Percentiles rank a stretch among this genome's conserved stretches.
phyloP scores from a whole-genome alignment of 2,329 filamentous ascomycete genomes.

The Fusarium virguliforme region DNA sequence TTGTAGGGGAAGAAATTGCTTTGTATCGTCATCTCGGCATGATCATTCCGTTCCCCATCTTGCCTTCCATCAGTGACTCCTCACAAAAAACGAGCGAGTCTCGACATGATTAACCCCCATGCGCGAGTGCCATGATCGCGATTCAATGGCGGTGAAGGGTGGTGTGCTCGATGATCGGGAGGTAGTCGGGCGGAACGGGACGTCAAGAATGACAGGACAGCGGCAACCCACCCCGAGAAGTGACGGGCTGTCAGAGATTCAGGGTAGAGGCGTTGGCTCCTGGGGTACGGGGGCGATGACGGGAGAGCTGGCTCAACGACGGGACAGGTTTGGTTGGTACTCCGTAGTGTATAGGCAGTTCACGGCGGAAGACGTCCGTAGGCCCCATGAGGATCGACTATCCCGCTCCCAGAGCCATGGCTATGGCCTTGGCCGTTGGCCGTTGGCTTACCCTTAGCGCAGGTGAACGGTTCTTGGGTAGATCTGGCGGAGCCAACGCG shows the following conservation, averaged over 20 bases:
- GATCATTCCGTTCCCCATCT: slow-evolving; percentile 10
- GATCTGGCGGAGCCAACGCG: slow-evolving; percentile 6
- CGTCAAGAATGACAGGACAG: slow-evolving; percentile 3
- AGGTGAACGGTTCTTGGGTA: slow-evolving; percentile 14
- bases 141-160: slow-evolving; percentile 39
- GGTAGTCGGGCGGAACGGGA: slow-evolving; percentile 20
- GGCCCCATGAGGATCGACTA: slow-evolving; percentile 1
- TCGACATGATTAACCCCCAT: slow-evolving; percentile 19
- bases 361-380: background rate
- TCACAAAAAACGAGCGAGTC: slow-evolving; percentile 13
- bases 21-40: slow-evolving; percentile 33
- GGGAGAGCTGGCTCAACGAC: background rate
- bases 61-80: slow-evolving; percentile 18
- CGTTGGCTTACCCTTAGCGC: slow-evolving; percentile 19
- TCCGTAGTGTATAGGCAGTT: background rate
- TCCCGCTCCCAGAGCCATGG: slow-evolving; percentile 18
- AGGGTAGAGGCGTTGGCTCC: slow-evolving; percentile 2
- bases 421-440: slow-evolving; percentile 18
- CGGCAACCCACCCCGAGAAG: slow-evolving; percentile 7
- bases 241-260: slow-evolving; percentile 7
- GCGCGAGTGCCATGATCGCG: slow-evolving; percentile 5
- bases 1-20: slow-evolving; percentile 30
- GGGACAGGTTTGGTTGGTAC: background rate
- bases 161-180: slow-evolving; percentile 29
- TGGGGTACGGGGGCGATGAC: background rate